These are phyloP conservation scores for Candida suzukii DNA, from an alignment of 805 yeast genomes.

Conservation along the genomic window DNA sequence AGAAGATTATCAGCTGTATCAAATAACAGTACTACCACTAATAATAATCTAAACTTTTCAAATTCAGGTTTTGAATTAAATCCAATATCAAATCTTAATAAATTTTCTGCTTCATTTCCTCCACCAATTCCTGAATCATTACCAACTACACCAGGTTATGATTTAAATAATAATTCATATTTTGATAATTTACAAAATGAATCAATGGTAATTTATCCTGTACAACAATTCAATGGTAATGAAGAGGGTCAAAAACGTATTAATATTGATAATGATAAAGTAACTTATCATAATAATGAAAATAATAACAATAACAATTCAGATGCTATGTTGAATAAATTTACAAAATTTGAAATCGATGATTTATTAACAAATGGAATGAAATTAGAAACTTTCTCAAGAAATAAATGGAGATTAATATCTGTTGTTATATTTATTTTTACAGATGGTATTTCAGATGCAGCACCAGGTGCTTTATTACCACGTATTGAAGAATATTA, in stretches of 20 bases:
- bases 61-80: too few species aligned
- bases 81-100: too few species aligned
- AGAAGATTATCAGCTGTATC: too few species aligned
- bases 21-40: too few species aligned
- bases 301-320: too few species aligned
- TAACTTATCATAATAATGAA: too few species aligned
- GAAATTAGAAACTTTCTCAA: constrained; percentile 36
- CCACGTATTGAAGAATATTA: constrained; percentile 47
- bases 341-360: neutral
- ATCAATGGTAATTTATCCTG: neutral
- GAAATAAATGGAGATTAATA: constrained; percentile 34
- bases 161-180: constrained; percentile 17
- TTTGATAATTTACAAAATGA: constrained; percentile 15
- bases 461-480: constrained; percentile 55
- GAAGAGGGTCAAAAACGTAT: too few species aligned
- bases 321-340: too few species aligned
- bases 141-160: constrained; percentile 35
- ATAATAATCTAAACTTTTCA: too few species aligned
- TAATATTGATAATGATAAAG: too few species aligned
- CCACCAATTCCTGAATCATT: constrained; percentile 33
- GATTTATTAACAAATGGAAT: constrained; percentile 18
- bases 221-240: neutral
- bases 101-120: constrained; percentile 16
- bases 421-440: constrained; percentile 35
- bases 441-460: constrained; percentile 42